Conservation (phyloP, 306 rosid species). For the Begonia loranthoides region DNA sequence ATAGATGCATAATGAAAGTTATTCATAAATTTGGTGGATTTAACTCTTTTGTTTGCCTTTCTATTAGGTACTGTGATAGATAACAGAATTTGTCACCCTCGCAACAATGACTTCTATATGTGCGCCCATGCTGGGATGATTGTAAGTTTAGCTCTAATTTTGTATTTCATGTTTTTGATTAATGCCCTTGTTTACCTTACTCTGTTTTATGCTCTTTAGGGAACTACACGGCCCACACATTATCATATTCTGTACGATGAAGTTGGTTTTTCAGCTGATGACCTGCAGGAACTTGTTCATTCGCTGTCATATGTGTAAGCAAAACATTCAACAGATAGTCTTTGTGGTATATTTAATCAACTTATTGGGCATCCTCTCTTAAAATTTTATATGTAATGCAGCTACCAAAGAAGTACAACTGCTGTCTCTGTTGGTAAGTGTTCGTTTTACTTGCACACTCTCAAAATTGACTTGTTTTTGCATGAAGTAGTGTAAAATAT, state of each 20-base stretch:
- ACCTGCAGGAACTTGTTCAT: conserved; percentile 83
- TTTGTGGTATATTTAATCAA: too few relatives aligned
- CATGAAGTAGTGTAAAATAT: not conserved
- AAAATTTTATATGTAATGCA: conserved; percentile 10
- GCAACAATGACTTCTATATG: conserved; percentile 73
- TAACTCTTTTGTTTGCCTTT: not conserved
- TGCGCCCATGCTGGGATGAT: conserved; percentile 99
- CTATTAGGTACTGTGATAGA: conserved; percentile 76
- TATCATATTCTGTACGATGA: conserved; percentile 78
- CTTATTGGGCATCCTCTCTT: too few relatives aligned
- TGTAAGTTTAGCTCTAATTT: conserved; percentile 26
- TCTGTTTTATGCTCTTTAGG: conserved; percentile 22
- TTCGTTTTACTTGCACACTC: not conserved
- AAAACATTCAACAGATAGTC: not conserved
- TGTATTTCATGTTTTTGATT: not conserved
- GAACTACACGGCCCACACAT: conserved; percentile 85
- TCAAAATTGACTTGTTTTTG: not conserved
- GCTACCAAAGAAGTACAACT: conserved; percentile 92
- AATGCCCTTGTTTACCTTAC: not conserved
- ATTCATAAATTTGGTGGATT: too few relatives aligned
- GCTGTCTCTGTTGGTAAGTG: conserved; percentile 78
- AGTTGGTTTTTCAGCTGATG: conserved; percentile 74
- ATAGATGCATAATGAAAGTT: too few relatives aligned
- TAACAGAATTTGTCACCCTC: conserved; percentile 77
- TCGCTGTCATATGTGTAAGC: conserved; percentile 91